Evolutionary conservation across 1,139 yeast species (phyloP), one percentile per base, ranked within the genome.

Genomic region (Yueomyces sp.): DNA sequence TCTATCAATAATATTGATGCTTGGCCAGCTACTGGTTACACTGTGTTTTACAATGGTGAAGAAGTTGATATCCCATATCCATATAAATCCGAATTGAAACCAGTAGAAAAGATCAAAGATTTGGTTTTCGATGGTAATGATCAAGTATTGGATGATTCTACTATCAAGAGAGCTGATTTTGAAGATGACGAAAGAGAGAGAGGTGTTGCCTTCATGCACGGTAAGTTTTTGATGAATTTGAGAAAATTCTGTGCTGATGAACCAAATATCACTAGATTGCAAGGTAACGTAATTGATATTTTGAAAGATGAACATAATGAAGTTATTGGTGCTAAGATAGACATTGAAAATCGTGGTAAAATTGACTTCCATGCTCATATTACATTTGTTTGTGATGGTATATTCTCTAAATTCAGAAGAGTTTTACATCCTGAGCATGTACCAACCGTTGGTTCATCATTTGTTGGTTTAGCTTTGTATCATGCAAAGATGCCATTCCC

Each of bases 181-280:
- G 87, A 81, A 46, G 65, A 66, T n/a, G 74, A 69, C 50, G 76
- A 73, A 43, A 65, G 72, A 39, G 85, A 81, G 37, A 67, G 78
- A 51, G 96, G 96, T 43, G 81, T 84, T 8, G 79, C 91, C 2
- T 87, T 91, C 65, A 95, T 86, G 55, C 97, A 91, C 60, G 98
- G 98, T 19, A 79, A 77, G 44, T 91, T 93, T 56, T 72, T 91
- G 47, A 69, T 70, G 64, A 86, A 85, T 55, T 68, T 91, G 52
- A 73, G 99, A 52, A 57, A 60, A n/a, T 75, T 82, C n/a, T 89
- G 83, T 36, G 68, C 72, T 40, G 60, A 59, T 6, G 93, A 86
- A 52, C 69, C 75, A 33, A 81, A 82, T 56, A 83, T 89, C 25
- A 79, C 87, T 3, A 70, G 83, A 55, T 51, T 85, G 36, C 91